A percentile compares a stretch with the other conserved stretches of the same genome.
phyloP scores from a whole-genome alignment of 2,329 filamentous ascomycete genomes.

The Fusarium metavorans region DNA sequence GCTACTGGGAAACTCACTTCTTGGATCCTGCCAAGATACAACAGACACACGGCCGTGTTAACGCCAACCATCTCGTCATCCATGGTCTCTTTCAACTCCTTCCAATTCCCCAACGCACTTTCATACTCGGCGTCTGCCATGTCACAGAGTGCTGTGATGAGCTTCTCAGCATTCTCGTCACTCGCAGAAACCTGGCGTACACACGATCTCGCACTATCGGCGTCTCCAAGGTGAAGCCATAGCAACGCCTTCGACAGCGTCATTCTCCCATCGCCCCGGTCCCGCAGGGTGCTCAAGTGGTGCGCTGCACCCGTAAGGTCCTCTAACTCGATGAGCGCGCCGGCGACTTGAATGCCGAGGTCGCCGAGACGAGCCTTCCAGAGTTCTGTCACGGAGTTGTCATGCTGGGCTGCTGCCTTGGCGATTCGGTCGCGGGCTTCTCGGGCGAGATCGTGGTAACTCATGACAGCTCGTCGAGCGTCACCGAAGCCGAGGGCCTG shows the following conservation, averaged over 20 bases:
- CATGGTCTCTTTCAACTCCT: slow-evolving; percentile 55
- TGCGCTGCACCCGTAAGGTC: slow-evolving; percentile 83
- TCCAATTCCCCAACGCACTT: slow-evolving; percentile 73
- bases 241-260: slow-evolving; percentile 71
- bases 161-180: slow-evolving; percentile 54
- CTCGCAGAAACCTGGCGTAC: slow-evolving; percentile 51
- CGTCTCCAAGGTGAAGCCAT: slow-evolving; percentile 83
- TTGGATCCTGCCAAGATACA: slow-evolving; percentile 83
- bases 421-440: slow-evolving; percentile 76
- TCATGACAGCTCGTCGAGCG: slow-evolving; percentile 84
- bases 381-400: slow-evolving; percentile 67
- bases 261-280: slow-evolving; percentile 54
- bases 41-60: slow-evolving; percentile 84
- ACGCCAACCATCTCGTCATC: slow-evolving; percentile 79
- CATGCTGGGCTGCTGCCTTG: slow-evolving; percentile 57
- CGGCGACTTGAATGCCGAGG: slow-evolving; percentile 75
- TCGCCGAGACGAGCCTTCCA: slow-evolving; percentile 83
- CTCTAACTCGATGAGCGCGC: slow-evolving; percentile 85
- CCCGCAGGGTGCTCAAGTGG: slow-evolving; percentile 73
- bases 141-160: slow-evolving; percentile 76
- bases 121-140: slow-evolving; percentile 84
- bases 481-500: slow-evolving; percentile 91
- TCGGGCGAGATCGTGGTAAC: slow-evolving; percentile 87
- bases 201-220: slow-evolving; percentile 72
- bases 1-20: slow-evolving; percentile 62